Evolutionary conservation across 139 green algal species (phyloP).

Genomic region (Auxenochlorella protothecoides): DNA sequence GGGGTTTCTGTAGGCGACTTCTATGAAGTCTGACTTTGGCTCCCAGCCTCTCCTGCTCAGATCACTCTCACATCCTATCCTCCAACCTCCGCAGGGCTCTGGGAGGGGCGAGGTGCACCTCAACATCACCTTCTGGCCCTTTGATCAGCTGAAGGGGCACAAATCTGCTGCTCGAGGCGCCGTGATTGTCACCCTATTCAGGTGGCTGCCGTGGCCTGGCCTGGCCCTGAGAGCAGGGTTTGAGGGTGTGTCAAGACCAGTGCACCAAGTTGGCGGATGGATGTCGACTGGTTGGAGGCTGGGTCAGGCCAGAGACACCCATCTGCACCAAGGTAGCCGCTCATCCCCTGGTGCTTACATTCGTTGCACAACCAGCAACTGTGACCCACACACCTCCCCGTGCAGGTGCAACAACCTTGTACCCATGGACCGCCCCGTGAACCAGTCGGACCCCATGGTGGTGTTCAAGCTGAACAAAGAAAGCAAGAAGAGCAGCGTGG

Average conservation of each 20-base stretch:
- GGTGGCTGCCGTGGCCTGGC: neutral
- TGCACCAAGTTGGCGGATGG: too few relatives aligned
- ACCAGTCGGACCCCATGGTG: constrained; percentile 34
- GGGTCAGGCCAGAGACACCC: too few relatives aligned
- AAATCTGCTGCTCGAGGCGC: constrained; percentile 10
- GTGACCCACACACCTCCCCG: neutral
- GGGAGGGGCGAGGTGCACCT: constrained; percentile 29
- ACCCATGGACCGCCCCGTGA: constrained; percentile 18
- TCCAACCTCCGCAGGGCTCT: constrained; percentile 4
- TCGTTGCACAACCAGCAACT: neutral
- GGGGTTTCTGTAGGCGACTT: too few relatives aligned
- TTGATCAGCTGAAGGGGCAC: constrained; percentile 25
- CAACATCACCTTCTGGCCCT: constrained; percentile 32
- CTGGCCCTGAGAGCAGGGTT: too few relatives aligned
- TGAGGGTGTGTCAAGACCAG: too few relatives aligned
- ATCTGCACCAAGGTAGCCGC: neutral
- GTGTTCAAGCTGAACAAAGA: constrained; percentile 21
- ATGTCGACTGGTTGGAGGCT: too few relatives aligned
- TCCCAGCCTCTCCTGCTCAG: neutral
- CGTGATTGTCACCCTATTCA: constrained; percentile 17
- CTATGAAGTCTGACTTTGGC: too few relatives aligned
- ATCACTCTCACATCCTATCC: neutral
- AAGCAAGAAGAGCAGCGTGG: neutral
- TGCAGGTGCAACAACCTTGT: constrained; percentile 20
- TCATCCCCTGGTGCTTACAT: neutral